Percentiles rank a stretch among this genome's conserved stretches.
These are phyloP conservation scores for Yarrowia divulgata DNA, from an alignment of 805 yeast species.

Conservation along the genomic window DNA sequence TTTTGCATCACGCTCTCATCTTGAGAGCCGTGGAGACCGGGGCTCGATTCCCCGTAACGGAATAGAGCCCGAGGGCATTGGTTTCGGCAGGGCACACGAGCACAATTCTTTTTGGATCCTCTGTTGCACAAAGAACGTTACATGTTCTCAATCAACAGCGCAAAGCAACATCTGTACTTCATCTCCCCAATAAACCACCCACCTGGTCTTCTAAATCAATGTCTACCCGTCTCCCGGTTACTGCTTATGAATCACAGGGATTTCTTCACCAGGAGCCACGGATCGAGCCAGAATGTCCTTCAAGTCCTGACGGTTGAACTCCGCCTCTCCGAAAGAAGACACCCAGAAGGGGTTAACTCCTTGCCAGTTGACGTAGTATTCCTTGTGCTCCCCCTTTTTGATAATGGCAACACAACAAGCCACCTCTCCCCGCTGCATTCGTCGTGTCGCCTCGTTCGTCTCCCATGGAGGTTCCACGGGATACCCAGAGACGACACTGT, in stretches of 20 bases:
- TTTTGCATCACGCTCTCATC: too few relatives aligned
- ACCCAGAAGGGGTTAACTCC: background rate
- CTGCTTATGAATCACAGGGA: background rate
- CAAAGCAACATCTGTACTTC: too few relatives aligned
- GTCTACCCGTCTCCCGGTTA: too few relatives aligned
- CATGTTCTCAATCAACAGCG: too few relatives aligned
- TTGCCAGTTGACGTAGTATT: background rate
- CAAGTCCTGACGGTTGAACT: background rate
- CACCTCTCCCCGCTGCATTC: background rate
- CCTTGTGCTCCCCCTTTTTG: background rate
- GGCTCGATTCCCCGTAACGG: too few relatives aligned
- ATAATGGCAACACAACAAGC: background rate
- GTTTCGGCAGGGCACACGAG: too few relatives aligned
- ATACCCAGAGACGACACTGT: background rate
- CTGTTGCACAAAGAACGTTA: too few relatives aligned
- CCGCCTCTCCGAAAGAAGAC: background rate
- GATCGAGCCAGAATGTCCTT: background rate
- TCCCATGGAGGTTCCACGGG: background rate
- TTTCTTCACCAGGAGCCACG: background rate
- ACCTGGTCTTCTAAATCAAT: too few relatives aligned
- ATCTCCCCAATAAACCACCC: too few relatives aligned
- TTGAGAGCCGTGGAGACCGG: too few relatives aligned
- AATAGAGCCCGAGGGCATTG: too few relatives aligned
- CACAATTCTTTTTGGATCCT: too few relatives aligned
- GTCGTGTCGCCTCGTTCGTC: background rate